Percentiles rank a stretch among this genome's conserved stretches.
Evolutionary conservation across 2,329 filamentous ascomycete genomes (phyloP).

Genomic region (Drechslerella dactyloides): DNA sequence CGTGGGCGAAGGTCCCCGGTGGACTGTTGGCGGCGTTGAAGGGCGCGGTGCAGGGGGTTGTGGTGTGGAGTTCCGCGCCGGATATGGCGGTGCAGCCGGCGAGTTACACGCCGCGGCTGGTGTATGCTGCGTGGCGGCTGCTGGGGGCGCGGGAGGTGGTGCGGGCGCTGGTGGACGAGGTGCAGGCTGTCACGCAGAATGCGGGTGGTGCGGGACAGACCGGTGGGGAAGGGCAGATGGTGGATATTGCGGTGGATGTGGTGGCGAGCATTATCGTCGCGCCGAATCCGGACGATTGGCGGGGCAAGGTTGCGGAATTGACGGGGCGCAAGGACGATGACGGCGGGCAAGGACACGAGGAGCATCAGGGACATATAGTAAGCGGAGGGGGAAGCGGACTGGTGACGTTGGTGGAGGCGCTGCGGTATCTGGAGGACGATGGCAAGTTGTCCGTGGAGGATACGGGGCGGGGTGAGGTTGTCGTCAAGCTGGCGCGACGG

Average conservation of each 20-base stretch:
- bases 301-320: constrained; percentile 28
- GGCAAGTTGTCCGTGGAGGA: constrained; percentile 42
- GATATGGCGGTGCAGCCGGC: constrained; percentile 65
- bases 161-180: constrained; percentile 56
- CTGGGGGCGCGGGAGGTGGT: constrained; percentile 69
- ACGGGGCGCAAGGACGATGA: constrained; percentile 45
- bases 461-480: constrained; percentile 29
- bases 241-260: constrained; percentile 42
- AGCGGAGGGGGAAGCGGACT: constrained; percentile 10
- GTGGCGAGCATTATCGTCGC: constrained; percentile 40
- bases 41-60: constrained; percentile 68
- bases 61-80: constrained; percentile 71
- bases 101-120: constrained; percentile 74
- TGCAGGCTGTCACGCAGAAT: constrained; percentile 18
- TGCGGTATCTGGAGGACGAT: constrained; percentile 47
- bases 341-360: neutral
- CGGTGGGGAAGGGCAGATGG: constrained; percentile 17
- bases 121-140: constrained; percentile 68
- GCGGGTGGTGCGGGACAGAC: neutral
- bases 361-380: too few species aligned
- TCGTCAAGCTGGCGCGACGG: constrained; percentile 43
- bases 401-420: constrained; percentile 40
- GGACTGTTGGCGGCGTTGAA: constrained; percentile 68
- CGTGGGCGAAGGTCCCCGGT: constrained; percentile 66
- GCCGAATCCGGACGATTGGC: constrained; percentile 44